Percentiles rank a stretch among this genome's conserved stretches.
These are phyloP conservation scores for Syzygium aqueum DNA, from an alignment of 345 rosid genomes.

Conservation along the genomic window DNA sequence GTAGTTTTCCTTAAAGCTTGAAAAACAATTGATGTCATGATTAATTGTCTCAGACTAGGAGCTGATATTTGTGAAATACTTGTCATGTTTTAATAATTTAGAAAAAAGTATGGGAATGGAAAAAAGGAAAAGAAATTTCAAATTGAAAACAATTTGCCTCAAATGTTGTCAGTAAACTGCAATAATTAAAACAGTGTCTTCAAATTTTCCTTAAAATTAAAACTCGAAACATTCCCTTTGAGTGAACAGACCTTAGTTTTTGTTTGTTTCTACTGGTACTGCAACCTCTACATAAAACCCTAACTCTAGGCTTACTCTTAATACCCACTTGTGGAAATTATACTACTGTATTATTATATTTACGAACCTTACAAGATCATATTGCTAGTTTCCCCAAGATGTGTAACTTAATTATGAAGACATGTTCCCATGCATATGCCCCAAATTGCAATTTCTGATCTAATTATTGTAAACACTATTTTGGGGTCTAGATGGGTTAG, in stretches of 20 bases:
- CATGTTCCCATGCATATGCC: not conserved
- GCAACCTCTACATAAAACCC: not conserved
- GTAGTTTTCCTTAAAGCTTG: not conserved
- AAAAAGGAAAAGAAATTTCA: not conserved
- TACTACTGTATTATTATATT: not conserved
- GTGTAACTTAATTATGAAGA: not conserved
- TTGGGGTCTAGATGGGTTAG: not conserved
- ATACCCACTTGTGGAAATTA: not conserved
- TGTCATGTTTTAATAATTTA: not conserved
- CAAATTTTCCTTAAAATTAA: not conserved
- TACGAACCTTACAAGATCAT: not conserved
- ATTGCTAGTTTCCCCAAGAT: not conserved
- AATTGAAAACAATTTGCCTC: not conserved
- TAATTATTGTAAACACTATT: not conserved
- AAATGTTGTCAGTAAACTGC: not conserved
- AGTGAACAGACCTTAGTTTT: not conserved
- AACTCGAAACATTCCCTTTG: not conserved
- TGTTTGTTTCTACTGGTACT: not conserved
- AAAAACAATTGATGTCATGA: not conserved
- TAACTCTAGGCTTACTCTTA: not conserved
- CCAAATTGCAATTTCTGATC: not conserved
- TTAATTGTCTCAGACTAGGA: not conserved
- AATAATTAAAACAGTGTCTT: not conserved
- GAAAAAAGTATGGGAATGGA: not conserved
- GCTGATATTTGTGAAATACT: not conserved